These are phyloP conservation scores for Fraxinus xanthoxyloides DNA, from an alignment of 305 asterid species.

Conservation along the genomic window DNA sequence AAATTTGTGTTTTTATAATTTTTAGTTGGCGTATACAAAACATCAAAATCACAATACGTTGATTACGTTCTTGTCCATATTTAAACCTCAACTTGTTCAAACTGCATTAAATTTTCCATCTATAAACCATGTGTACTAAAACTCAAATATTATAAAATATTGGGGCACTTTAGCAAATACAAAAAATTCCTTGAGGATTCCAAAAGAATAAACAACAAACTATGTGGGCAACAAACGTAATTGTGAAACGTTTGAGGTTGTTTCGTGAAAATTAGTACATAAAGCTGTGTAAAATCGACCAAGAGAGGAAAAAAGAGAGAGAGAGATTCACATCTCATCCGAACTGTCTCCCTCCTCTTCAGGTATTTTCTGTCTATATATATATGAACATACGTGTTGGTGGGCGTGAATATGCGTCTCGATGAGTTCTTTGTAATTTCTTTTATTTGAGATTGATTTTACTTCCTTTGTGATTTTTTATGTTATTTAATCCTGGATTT, in stretches of 20 bases:
- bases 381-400: not conserved
- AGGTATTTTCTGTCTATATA: conserved; percentile 15
- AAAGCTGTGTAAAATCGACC: not conserved
- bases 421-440: not conserved
- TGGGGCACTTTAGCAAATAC: not conserved
- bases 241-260: not conserved
- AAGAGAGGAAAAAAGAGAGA: not conserved
- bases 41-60: not conserved
- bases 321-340: conserved; percentile 32
- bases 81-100: not conserved
- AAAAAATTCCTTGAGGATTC: not conserved
- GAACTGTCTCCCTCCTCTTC: conserved; percentile 19
- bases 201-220: not conserved
- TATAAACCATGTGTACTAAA: not conserved
- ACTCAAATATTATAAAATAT: not conserved
- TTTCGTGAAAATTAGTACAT: not conserved
- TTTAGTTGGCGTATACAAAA: not conserved
- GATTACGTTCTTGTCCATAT: not conserved
- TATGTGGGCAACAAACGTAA: not conserved
- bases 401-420: not conserved
- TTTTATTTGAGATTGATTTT: conserved; percentile 22
- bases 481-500: not conserved
- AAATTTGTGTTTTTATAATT: not conserved
- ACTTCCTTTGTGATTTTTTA: not conserved
- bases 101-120: not conserved